These are phyloP conservation scores for Lichina pygmaea DNA, from an alignment of 495 filamentous ascomycete genomes.

Conservation along the genomic window DNA sequence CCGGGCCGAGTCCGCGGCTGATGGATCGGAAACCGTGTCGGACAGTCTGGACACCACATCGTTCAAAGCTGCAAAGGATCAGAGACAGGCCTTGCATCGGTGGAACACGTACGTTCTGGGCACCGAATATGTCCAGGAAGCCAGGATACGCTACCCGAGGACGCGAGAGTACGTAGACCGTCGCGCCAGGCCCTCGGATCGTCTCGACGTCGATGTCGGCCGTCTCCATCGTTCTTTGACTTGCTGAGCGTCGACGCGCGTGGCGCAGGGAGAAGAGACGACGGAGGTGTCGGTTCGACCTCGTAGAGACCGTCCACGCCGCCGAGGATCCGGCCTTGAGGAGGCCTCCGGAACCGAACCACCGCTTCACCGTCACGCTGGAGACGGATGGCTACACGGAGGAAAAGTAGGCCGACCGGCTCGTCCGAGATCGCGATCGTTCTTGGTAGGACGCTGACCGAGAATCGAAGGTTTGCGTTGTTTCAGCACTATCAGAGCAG, in stretches of 20 bases:
- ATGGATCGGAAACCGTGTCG: not conserved
- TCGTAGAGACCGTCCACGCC: constrained; percentile 46
- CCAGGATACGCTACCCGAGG: constrained; percentile 44
- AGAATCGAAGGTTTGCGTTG: constrained; percentile 23
- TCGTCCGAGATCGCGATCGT: too few species aligned
- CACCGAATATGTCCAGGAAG: constrained; percentile 45
- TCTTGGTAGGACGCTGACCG: too few species aligned
- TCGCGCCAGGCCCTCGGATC: too few species aligned
- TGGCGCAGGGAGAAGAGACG: constrained; percentile 35
- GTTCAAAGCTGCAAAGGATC: constrained; percentile 51
- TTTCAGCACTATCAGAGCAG: constrained; percentile 67
- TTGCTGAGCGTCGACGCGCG: not conserved
- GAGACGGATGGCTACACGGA: constrained; percentile 60
- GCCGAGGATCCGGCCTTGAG: constrained; percentile 29
- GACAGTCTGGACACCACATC: constrained; percentile 36
- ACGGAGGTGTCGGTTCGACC: constrained; percentile 47
- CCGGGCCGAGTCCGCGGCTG: not conserved
- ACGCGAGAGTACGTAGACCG: constrained; percentile 30
- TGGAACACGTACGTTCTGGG: constrained; percentile 77
- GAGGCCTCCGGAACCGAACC: constrained; percentile 36
- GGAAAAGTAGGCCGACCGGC: constrained; percentile 37
- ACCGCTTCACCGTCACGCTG: constrained; percentile 52
- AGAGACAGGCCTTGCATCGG: constrained; percentile 65
- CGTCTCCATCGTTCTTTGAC: too few species aligned
- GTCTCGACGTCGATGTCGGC: too few species aligned